These are phyloP conservation scores for Leccinellum rugosiceps DNA, from an alignment of 768 basidiomycete species.

Conservation along the genomic window DNA sequence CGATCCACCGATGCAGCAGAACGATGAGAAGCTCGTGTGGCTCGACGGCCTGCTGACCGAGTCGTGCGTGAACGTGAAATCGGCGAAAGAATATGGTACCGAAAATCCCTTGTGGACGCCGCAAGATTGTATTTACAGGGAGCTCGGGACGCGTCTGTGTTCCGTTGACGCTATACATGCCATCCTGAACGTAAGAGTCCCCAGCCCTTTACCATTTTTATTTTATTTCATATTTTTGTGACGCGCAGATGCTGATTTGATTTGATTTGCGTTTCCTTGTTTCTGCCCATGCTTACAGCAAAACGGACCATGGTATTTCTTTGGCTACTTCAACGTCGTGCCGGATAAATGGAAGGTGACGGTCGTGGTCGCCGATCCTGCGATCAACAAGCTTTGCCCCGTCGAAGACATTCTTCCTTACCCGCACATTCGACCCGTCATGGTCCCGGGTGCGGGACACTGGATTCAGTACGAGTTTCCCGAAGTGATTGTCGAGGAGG, in stretches of 20 bases:
- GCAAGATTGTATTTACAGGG: slow-evolving; percentile 2
- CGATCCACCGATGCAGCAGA: slow-evolving; percentile 12
- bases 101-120: slow-evolving; percentile 18
- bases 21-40: background rate
- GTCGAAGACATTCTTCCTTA: slow-evolving; percentile 14
- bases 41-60: background rate
- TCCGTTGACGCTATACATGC: slow-evolving; percentile 1
- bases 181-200: slow-evolving; percentile 4
- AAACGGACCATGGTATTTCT: slow-evolving; percentile 19
- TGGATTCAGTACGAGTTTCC: slow-evolving; percentile 29
- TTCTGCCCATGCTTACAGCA: background rate
- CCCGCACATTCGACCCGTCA: slow-evolving; percentile 6
- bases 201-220: background rate
- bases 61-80: background rate
- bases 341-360: slow-evolving; percentile 15
- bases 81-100: background rate
- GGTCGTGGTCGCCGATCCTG: slow-evolving; percentile 20
- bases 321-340: background rate
- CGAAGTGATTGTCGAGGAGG: slow-evolving; percentile 17
- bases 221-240: too few species aligned
- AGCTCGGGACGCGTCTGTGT: slow-evolving; percentile 12
- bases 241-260: background rate
- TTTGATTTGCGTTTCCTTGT: background rate
- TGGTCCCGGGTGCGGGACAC: slow-evolving; percentile 17
- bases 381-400: background rate